Conservation (phyloP, 495 filamentous ascomycete genomes). For the Aspergillus olivimuriae region DNA sequence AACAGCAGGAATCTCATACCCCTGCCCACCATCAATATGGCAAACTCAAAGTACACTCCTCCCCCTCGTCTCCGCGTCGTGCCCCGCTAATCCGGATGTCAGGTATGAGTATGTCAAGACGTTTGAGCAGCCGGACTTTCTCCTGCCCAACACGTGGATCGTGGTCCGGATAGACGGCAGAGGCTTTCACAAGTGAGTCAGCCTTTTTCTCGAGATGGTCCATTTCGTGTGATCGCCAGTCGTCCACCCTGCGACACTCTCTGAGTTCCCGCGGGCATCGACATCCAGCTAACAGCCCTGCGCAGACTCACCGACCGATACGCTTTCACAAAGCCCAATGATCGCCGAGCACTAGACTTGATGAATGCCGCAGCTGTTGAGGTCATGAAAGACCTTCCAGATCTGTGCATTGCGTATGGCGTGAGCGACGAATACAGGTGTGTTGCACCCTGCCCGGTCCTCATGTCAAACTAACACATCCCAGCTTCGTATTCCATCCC, state of each 20-base stretch:
- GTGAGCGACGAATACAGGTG: conserved; percentile 92
- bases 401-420: conserved; percentile 83
- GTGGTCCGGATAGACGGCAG: conserved; percentile 89
- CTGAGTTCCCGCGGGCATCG: too few relatives aligned
- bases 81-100: neutral
- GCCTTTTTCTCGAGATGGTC: too few relatives aligned
- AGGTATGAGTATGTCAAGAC: conserved; percentile 89
- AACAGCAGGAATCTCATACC: too few relatives aligned
- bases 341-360: conserved; percentile 75
- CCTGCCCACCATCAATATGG: conserved; percentile 21
- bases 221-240: too few relatives aligned
- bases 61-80: neutral
- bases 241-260: too few relatives aligned
- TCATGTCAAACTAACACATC: neutral
- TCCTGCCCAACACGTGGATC: conserved; percentile 90
- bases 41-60: conserved; percentile 55
- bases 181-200: conserved; percentile 79
- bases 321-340: conserved; percentile 85
- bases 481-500: conserved; percentile 84
- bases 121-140: conserved; percentile 73
- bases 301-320: conserved; percentile 75
- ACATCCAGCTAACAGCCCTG: conserved; percentile 7
- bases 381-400: conserved; percentile 77
- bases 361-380: conserved; percentile 89
- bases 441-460: conserved; percentile 1